These are phyloP conservation scores for Piper betle DNA, from an alignment of 164 flowering plant species.

Conservation along the genomic window DNA sequence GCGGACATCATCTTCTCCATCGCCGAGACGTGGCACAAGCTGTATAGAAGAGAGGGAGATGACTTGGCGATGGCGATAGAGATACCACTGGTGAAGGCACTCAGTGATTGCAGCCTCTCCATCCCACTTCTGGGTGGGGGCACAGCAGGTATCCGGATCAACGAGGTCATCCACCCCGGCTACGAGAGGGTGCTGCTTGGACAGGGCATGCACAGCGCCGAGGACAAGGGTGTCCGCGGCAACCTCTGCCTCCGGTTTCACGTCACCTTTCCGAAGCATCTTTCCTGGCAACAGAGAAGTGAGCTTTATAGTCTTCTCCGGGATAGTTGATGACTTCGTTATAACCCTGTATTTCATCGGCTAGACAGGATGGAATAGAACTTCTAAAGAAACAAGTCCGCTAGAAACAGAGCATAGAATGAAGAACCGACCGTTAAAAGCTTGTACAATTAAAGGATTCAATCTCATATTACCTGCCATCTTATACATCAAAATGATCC, in stretches of 20 bases:
- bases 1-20: constrained; percentile 53
- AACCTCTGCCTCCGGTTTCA: constrained; percentile 43
- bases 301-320: constrained; percentile 32
- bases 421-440: too few species aligned
- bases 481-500: too few species aligned
- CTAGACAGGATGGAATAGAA: background rate
- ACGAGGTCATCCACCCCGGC: constrained; percentile 52
- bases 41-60: constrained; percentile 50
- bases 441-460: too few species aligned
- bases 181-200: constrained; percentile 47
- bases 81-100: constrained; percentile 60
- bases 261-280: constrained; percentile 34
- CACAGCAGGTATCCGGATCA: constrained; percentile 30
- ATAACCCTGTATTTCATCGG: background rate
- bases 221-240: constrained; percentile 40
- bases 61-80: constrained; percentile 50
- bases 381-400: background rate
- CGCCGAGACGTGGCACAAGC: constrained; percentile 48
- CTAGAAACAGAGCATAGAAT: too few species aligned
- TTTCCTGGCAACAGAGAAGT: constrained; percentile 38
- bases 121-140: constrained; percentile 62
- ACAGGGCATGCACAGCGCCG: constrained; percentile 64
- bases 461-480: too few species aligned
- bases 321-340: constrained; percentile 8
- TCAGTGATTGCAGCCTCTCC: constrained; percentile 46